phyloP scores from a whole-genome alignment of 1,284 basidiomycete genomes.

The Grifola frondosa region DNA sequence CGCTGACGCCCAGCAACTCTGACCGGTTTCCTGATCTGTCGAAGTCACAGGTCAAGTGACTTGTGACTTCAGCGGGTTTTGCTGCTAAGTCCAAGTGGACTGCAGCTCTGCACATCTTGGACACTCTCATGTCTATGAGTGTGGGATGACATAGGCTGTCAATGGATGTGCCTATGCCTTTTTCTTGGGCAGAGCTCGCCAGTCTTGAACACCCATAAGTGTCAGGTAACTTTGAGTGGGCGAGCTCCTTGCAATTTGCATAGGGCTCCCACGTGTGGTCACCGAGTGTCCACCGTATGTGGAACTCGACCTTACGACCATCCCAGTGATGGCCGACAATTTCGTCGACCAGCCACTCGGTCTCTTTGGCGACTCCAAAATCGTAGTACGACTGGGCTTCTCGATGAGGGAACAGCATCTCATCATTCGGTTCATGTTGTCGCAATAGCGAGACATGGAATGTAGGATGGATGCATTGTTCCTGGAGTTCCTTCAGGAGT shows the following conservation, averaged over 20 bases:
- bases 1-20: no score
- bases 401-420: constrained; percentile 22
- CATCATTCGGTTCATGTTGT: constrained; percentile 22
- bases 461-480: constrained; percentile 22
- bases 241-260: not conserved
- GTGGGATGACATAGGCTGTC: no score
- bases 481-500: constrained; percentile 22
- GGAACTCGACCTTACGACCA: constrained; percentile 13
- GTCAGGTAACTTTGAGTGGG: not conserved
- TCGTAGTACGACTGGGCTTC: constrained; percentile 23
- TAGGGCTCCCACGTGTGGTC: constrained; percentile 12
- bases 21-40: no score
- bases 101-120: no score
- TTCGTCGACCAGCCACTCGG: constrained; percentile 23
- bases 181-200: no score
- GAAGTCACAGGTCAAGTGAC: no score
- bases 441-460: constrained; percentile 28
- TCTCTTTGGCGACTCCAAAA: constrained; percentile 20
- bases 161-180: no score
- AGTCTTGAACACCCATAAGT: not conserved
- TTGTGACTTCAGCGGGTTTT: no score
- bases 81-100: no score
- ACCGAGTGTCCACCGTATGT: constrained; percentile 18
- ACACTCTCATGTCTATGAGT: no score
- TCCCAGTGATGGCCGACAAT: constrained; percentile 22